A percentile compares a stretch with the other conserved stretches of the same genome.
phyloP scores from a whole-genome alignment of 208 protist species.

The Trichomonas vaginalis region DNA sequence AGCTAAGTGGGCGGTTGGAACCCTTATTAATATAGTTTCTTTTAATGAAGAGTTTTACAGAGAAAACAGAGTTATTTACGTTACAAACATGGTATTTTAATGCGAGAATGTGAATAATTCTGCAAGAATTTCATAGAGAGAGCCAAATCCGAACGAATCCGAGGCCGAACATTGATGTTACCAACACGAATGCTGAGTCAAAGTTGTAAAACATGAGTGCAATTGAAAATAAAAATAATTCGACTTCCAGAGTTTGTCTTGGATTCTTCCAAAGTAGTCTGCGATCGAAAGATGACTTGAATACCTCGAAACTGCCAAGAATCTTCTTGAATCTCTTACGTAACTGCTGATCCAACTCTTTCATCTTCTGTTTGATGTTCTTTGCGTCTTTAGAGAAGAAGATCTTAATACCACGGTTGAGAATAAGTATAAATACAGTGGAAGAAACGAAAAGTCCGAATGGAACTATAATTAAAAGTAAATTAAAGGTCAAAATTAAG shows the following conservation, averaged over 20 bases:
- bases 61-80: no score
- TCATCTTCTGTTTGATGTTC: not conserved
- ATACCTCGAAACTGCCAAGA: not conserved
- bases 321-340: no score
- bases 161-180: not conserved
- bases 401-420: not conserved
- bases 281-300: not conserved
- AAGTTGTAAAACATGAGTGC: not conserved
- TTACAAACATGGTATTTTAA: no score
- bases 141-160: not conserved
- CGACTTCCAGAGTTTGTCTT: not conserved
- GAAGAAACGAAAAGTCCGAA: not conserved
- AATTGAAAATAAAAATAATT: not conserved
- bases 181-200: not conserved
- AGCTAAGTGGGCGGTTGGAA: no score
- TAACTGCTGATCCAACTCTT: not conserved
- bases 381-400: not conserved
- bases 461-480: not conserved
- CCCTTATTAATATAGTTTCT: no score
- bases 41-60: no score
- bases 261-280: not conserved
- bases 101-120: not conserved
- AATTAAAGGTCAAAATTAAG: not conserved
- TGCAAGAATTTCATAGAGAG: not conserved
- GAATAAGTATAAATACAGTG: not conserved